These are phyloP conservation scores for Penicillium mononematosum DNA, from an alignment of 495 filamentous ascomycete genomes.

Conservation along the genomic window DNA sequence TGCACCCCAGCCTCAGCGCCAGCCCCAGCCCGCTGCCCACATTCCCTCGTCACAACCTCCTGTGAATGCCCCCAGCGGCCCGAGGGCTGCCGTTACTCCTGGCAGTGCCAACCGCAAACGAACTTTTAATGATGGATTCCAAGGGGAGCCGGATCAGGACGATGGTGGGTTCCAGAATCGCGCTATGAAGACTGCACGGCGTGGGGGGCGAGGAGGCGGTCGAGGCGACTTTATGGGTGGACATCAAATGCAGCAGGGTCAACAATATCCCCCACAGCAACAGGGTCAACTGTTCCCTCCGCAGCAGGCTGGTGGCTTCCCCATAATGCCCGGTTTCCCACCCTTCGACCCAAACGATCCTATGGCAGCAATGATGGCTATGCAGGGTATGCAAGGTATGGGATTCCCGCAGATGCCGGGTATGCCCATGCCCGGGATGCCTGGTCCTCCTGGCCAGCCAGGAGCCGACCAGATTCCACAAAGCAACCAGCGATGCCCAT, in stretches of 20 bases:
- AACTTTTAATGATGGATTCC: constrained; percentile 56
- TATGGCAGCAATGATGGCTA: constrained; percentile 66
- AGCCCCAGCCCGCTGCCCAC: constrained; percentile 23
- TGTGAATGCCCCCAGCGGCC: constrained; percentile 40
- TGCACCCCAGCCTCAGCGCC: constrained; percentile 51
- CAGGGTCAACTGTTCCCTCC: constrained; percentile 28
- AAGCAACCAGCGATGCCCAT: constrained; percentile 66
- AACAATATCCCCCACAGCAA: constrained; percentile 2
- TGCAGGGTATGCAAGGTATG: constrained; percentile 74
- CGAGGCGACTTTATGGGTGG: constrained; percentile 50
- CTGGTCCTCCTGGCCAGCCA: constrained; percentile 31
- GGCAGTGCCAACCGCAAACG: constrained; percentile 50
- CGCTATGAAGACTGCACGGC: constrained; percentile 69
- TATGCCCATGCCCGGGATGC: constrained; percentile 49
- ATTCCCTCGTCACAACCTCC: constrained; percentile 25
- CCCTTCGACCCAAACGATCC: constrained; percentile 63
- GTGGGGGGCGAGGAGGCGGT: constrained; percentile 56
- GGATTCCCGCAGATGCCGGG: constrained; percentile 58
- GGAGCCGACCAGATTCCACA: constrained; percentile 31
- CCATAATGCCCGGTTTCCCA: constrained; percentile 52
- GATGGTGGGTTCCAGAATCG: constrained; percentile 50
- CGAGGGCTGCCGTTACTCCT: constrained; percentile 27
- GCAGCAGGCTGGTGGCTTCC: constrained; percentile 39
- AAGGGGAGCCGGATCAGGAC: constrained; percentile 48
- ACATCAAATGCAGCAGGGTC: constrained; percentile 15